Base-by-base conservation (phyloP, 2,329 filamentous ascomycete genomes). In the Neonectria coccinea region DNA sequence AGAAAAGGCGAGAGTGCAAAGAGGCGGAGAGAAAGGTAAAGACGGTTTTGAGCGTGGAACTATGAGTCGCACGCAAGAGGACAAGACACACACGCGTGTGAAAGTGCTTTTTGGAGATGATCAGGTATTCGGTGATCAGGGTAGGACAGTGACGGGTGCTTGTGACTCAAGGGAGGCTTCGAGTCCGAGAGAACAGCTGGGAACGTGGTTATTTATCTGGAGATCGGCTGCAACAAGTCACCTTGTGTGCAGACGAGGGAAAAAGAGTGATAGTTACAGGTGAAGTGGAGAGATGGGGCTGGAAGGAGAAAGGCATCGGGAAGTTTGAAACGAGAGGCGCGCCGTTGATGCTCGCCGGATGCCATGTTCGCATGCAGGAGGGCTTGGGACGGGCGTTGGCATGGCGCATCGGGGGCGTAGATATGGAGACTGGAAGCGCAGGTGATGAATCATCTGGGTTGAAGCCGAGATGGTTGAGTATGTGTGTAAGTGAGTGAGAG, bases 51-150 rank as follows among this genome's bases (percentile, higher is more conserved):
- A 59, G 44, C 42, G 61, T 70, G 52, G 25, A 52, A 58, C 56
- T 64, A 47, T 48, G 53, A 47, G 52, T 62, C 52, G 58, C 62
- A 65, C 62, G 54, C 44, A 66, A 65, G 69, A 59, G 59, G 50
- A 72, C 67, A 65, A 59, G 50, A 62, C 39, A 65, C 57, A 68
- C 27, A 20, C 20, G 59, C 64, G 48, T 25, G 69, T 66, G 53
- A 67, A 68, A 62, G 44, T 47, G 42, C 27, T 54, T 57, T 61
- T 48, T 64, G 48, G 16, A 58, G 56, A 55, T 56, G 59, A 63
- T 64, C 60, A 66, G 57, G 61, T 60, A 59, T 39, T 61, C 57
- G 58, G 64, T 47, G 51, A 58, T 58, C 44, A 55, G 63, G 51
- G 70, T 70, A 53, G 59, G 41, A 73, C 67, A 47, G 39, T 41